Evolutionary conservation across 441 rosid species (phyloP).

Genomic region (Adansonia madagascariensis): DNA sequence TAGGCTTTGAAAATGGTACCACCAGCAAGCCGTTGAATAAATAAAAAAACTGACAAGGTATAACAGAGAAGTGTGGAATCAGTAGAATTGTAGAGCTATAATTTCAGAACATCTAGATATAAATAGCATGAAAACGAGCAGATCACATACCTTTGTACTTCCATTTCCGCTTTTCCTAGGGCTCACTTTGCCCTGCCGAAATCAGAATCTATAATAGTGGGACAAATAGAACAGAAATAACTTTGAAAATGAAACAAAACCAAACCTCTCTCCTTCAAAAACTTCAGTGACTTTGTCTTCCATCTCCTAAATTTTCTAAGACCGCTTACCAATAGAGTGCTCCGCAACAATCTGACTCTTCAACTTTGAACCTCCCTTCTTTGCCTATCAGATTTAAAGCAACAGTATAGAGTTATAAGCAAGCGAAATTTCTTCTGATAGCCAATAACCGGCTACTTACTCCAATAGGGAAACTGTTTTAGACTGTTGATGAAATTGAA

Average conservation of each 20-base stretch:
- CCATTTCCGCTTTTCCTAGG: conserved; percentile 95
- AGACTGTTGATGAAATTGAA: conserved; percentile 6
- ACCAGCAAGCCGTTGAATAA: background rate
- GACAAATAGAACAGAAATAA: background rate
- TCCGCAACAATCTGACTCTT: conserved; percentile 85
- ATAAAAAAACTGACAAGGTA: conserved; percentile 18
- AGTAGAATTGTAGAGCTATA: background rate
- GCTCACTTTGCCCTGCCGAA: conserved; percentile 81
- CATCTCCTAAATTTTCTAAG: conserved; percentile 84
- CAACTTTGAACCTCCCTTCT: conserved; percentile 89
- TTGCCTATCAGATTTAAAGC: conserved; percentile 53
- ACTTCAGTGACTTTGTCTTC: conserved; percentile 76
- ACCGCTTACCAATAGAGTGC: conserved; percentile 91
- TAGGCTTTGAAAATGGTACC: background rate
- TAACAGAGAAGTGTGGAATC: background rate
- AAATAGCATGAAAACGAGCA: background rate
- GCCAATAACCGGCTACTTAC: conserved; percentile 11
- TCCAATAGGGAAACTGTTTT: conserved; percentile 4
- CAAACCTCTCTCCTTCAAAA: conserved; percentile 85
- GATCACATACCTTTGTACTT: conserved; percentile 76
- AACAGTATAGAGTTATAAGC: background rate
- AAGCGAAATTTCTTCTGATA: background rate
- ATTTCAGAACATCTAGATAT: background rate
- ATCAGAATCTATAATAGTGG: conserved; percentile 28
- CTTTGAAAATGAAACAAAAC: conserved; percentile 15